These are phyloP conservation scores for Scutellaria minor DNA, from an alignment of 257 asterid species.

Conservation along the genomic window DNA sequence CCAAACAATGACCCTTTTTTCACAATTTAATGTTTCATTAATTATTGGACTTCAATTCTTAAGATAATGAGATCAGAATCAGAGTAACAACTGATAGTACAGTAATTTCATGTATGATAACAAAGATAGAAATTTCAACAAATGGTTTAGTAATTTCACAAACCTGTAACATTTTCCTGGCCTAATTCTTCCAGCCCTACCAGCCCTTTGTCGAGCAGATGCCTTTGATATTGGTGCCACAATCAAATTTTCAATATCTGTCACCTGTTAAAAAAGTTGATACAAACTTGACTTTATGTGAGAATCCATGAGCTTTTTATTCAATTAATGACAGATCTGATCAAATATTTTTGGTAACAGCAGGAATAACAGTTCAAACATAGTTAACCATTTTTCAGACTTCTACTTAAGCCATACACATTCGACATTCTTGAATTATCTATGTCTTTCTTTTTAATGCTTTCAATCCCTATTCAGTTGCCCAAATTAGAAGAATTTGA, in stretches of 20 bases:
- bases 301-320: conserved; percentile 14
- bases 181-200: conserved; percentile 97
- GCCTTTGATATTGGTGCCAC: conserved; percentile 97
- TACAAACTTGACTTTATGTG: conserved; percentile 20
- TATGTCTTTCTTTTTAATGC: neutral
- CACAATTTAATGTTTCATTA: neutral
- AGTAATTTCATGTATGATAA: conserved; percentile 13
- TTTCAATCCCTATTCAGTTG: conserved; percentile 2
- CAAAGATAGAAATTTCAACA: conserved; percentile 11
- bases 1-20: neutral
- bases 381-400: conserved; percentile 3
- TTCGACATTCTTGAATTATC: neutral
- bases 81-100: neutral
- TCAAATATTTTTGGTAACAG: conserved; percentile 3
- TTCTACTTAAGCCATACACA: conserved; percentile 12
- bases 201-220: conserved; percentile 96
- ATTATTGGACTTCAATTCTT: neutral
- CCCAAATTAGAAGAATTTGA: neutral
- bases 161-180: conserved; percentile 99
- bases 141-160: conserved; percentile 14
- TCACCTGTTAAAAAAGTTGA: conserved; percentile 58
- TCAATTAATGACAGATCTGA: conserved; percentile 4
- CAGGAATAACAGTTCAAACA: neutral
- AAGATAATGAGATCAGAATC: neutral
- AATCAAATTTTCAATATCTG: conserved; percentile 86